Conservation (phyloP, 176 grass and related monocot species). For the Olyra latifolia region DNA sequence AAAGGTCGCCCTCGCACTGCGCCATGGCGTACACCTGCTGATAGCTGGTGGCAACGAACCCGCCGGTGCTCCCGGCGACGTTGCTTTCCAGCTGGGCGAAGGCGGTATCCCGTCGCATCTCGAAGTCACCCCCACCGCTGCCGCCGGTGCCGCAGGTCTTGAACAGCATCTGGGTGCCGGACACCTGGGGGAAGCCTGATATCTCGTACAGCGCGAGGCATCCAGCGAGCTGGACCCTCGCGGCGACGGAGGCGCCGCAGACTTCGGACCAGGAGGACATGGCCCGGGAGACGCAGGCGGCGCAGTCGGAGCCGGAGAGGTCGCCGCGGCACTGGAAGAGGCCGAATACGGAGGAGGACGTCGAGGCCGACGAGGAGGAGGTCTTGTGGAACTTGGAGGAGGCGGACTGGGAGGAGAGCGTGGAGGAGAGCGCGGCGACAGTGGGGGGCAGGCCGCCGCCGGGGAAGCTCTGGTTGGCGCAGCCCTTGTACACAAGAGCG, state of each 20-base stretch:
- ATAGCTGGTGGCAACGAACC: constrained; percentile 83
- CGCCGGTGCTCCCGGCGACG: constrained; percentile 38
- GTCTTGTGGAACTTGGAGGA: constrained; percentile 91
- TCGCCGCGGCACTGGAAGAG: constrained; percentile 96
- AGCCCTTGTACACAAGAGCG: constrained; percentile 91
- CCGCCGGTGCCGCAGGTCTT: constrained; percentile 79
- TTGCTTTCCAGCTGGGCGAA: constrained; percentile 70
- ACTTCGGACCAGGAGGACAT: constrained; percentile 62
- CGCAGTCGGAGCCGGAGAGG: constrained; percentile 69
- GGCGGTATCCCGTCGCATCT: constrained; percentile 75
- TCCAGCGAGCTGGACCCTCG: constrained; percentile 78
- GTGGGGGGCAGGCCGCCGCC: constrained; percentile 32
- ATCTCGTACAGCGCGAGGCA: constrained; percentile 87
- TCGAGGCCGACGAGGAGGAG: constrained; percentile 32
- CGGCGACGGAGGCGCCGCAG: constrained; percentile 72
- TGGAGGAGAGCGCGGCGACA: constrained; percentile 45
- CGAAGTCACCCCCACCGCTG: constrained; percentile 53
- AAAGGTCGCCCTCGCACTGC: constrained; percentile 97
- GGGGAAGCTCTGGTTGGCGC: constrained; percentile 75
- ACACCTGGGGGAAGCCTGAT: constrained; percentile 88
- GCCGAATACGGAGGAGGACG: constrained; percentile 59
- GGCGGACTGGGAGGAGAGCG: constrained; percentile 56
- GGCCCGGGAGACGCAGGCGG: constrained; percentile 67
- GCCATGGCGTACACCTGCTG: constrained; percentile 84
- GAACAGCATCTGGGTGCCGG: constrained; percentile 87